phyloP scores from a whole-genome alignment of 2,329 filamentous ascomycete genomes.

The Monosporascus cannonballus region DNA sequence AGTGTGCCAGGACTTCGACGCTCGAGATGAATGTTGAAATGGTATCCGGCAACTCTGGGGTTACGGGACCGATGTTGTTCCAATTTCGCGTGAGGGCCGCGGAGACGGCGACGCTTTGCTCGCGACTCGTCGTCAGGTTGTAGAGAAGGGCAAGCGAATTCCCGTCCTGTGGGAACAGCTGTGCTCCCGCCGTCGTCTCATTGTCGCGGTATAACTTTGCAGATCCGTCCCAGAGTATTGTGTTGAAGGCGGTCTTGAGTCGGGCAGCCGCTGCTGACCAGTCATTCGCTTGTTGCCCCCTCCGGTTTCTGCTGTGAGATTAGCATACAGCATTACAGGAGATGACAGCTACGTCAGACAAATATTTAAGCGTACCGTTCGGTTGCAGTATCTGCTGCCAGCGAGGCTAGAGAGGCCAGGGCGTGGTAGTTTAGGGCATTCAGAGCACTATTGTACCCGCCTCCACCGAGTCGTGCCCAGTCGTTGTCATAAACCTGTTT shows the following conservation, averaged over 20 bases:
- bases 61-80: constrained; percentile 23
- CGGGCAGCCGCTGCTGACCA: constrained; percentile 6
- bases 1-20: constrained; percentile 29
- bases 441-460: constrained; percentile 25
- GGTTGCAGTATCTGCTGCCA: constrained; percentile 7
- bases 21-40: constrained; percentile 30
- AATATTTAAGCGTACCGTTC: not conserved
- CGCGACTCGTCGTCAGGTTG: constrained; percentile 11
- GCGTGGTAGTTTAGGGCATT: constrained; percentile 27
- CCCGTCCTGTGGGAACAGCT: constrained; percentile 43
- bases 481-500: constrained; percentile 18
- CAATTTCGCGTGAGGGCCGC: constrained; percentile 15
- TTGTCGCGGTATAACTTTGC: constrained; percentile 43
- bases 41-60: constrained; percentile 28
- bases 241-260: constrained; percentile 32
- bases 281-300: not conserved
- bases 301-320: not conserved
- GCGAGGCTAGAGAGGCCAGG: constrained; percentile 13
- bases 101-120: constrained; percentile 13
- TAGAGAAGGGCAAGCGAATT: constrained; percentile 39
- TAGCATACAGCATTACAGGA: not conserved
- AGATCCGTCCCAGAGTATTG: constrained; percentile 36
- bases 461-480: constrained; percentile 24
- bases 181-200: constrained; percentile 26
- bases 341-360: not conserved